Evolutionary conservation across 176 grass and related monocot species (phyloP), one percentile per base, ranked within the genome.

Genomic region (Poa annua): DNA sequence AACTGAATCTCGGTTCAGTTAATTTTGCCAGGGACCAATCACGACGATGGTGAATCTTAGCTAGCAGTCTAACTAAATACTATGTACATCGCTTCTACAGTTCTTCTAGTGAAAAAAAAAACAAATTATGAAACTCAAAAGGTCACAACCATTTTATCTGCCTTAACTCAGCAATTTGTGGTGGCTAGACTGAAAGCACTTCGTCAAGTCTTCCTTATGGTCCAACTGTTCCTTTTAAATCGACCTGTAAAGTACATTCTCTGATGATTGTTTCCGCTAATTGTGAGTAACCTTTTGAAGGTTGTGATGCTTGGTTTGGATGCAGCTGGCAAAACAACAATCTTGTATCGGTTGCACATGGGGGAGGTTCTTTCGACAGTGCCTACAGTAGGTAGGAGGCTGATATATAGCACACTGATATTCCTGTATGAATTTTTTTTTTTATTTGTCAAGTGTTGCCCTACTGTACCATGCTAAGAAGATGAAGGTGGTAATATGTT

Each of bases 271-370:
- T 78, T 44, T 83, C 45, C 3, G n/a, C 68, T 90, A 57, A 83
- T 60, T 41, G 17, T 75, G 25, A 33, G 25, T 34, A 29, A 66
- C 51, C 54, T 87, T 65, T 80, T 76, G 45, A 85, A 97, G 94
- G 94, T 97, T 80, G 94, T 94, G 85, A 97, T 97, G 94, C 87
- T 97, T 83, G 94, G 94, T 89, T 79, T 97, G 78, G 94, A 97
- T 78, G 80, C 91, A 83, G 94, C 94, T 89, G 91, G 94, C 78
- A 97, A 97, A 83, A 94, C 94, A 81, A 97, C 94, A 53, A 90
- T 97, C 56, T 49, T 97, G 83, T 97, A 97, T 78, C 85, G 91
- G 76, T 73, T 97, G 72, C 94, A 97, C 88, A 87, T 94, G 80
- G 94, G 94, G 75, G 94, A 97, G 24, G 94, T 97, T 88, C 82